Evolutionary conservation across 306 rosid species (phyloP), one percentile per base, ranked within the genome.

Genomic region (Crotalaria pallida): DNA sequence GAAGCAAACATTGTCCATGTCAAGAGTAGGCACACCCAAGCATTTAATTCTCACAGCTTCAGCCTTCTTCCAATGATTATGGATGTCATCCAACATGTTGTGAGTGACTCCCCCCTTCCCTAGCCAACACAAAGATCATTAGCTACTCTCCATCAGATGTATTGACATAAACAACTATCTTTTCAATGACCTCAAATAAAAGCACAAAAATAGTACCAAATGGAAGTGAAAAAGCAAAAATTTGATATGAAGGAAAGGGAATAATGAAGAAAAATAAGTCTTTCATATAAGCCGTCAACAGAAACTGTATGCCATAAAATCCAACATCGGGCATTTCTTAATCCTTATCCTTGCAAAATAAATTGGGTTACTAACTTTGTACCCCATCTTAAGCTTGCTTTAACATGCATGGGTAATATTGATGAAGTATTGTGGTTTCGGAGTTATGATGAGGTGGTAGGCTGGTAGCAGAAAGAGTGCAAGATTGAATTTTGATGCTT

Each of bases 41-140:
- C 96, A 88, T 82, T 94, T 93, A 77, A 94, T 90, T 77, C 98
- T 88, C 81, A 94, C 97, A 61, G 97, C 98, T 78, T 90, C 95
- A 13, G 94, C 96, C 65, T 86, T 81, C 77, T 80, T 94, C 98
- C 98, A 90, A 59, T 90, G 98, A 80, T 84, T 94, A 75, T 94
- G 95, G 55, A 90, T 88, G 74, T 90, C 97, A 73, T 88, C 96
- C 72, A 94, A 69, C 88, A 82, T 88, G 88, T 90, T 94, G 76
- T 90, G 98, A 66, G 98, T 83, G 48, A 94, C 95, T 85, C 97
- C 98, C 55, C 83, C 92, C 81, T 81, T 88, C 62, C 97, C 97
- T 87, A 79, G 55, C 34, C 73, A 77, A 79, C 73, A 75, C 5
- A 58, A 33, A 80, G 40, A 70, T 21, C 50, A 67, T 77, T 57